Percentiles rank a stretch among this genome's conserved stretches.
Evolutionary conservation across 1,284 basidiomycete species (phyloP).

Genomic region (Malassezia obtusa): DNA sequence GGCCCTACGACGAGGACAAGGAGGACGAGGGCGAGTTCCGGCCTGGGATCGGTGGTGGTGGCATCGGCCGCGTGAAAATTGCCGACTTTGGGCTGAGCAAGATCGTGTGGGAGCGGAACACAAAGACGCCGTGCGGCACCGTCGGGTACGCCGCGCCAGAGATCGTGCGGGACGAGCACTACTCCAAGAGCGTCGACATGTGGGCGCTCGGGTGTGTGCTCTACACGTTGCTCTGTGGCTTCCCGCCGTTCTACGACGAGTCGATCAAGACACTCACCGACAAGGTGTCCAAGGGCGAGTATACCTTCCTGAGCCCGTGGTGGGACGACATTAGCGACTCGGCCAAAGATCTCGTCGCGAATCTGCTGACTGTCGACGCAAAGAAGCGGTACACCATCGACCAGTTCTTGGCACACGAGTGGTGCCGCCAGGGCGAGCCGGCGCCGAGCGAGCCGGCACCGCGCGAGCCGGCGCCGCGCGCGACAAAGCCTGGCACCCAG

Average conservation of each 20-base stretch:
- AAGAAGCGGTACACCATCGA: constrained; percentile 92
- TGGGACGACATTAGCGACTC: constrained; percentile 87
- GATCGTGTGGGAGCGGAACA: constrained; percentile 97
- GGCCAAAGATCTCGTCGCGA: constrained; percentile 92
- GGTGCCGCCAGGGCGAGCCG: constrained; percentile 56
- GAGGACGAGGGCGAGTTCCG: constrained; percentile 96
- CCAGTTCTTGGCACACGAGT: constrained; percentile 92
- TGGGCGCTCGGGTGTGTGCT: constrained; percentile 98
- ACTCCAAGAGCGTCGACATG: constrained; percentile 98
- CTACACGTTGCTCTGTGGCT: constrained; percentile 96
- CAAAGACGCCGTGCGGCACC: constrained; percentile 97
- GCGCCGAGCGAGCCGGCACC: too few relatives aligned
- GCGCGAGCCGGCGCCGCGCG: background rate
- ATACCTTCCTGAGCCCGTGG: constrained; percentile 97
- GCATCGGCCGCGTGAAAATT: constrained; percentile 95
- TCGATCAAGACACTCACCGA: constrained; percentile 95
- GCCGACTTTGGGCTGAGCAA: constrained; percentile 98
- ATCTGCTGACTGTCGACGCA: constrained; percentile 90
- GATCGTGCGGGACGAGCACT: constrained; percentile 98
- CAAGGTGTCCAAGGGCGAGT: constrained; percentile 93
- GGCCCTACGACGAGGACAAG: constrained; percentile 96
- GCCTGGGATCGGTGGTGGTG: constrained; percentile 82
- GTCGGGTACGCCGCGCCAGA: constrained; percentile 99
- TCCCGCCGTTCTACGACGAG: constrained; percentile 97
- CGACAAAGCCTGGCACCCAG: background rate